Evolutionary conservation across 2,329 filamentous ascomycete species (phyloP), one percentile per base, ranked within the genome.

Genomic region (Penicillium hesseltinei): DNA sequence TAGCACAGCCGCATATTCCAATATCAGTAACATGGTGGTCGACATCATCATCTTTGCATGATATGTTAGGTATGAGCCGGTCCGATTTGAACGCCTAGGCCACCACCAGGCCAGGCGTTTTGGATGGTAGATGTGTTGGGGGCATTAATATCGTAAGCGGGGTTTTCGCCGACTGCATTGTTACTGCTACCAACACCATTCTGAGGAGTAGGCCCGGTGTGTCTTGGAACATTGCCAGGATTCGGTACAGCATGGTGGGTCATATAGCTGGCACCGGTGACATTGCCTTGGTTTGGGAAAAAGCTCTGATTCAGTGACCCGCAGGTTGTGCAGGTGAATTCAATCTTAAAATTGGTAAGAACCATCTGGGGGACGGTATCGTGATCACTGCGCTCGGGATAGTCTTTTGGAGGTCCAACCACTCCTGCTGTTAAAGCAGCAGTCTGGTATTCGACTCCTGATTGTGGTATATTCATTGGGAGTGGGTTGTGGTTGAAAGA

Each of bases 301-400:
- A 75, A 75, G 57, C 72, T 71, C 51, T 75, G 72, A 46, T 76
- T 76, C 35, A 74, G 49, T 36, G 71, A 66, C 25, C 73, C 73
- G 44, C 73, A 76, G 2, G 71, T 68, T 7, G 71, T 73, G 50
- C 73, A 76, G 7, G 72, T 72, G 27, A 76, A 76, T 45, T 75
- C 73, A 40, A 76, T 73, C 56, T 75, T 76, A 56, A 76, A 74
- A 40, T 74, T 72, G 10, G 72, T 70, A 6, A 75, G 62, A 31
- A 72, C 62, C 44, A 73, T 60, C 42, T 73, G 71, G 10, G 72
- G 58, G 17, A 66, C 63, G 10, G 61, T 59, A 40, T 65, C 57
- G 50, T 72, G 70, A 21, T 68, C 65, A 53, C 49, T 55, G n/a
- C 62, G 59, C 17, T 62, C 59, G n/a, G 62, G 53, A 33, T 69